Percentiles rank a stretch among this genome's conserved stretches.
These are phyloP conservation scores for Prosopis cineraria DNA, from an alignment of 306 rosid species.

Conservation along the genomic window DNA sequence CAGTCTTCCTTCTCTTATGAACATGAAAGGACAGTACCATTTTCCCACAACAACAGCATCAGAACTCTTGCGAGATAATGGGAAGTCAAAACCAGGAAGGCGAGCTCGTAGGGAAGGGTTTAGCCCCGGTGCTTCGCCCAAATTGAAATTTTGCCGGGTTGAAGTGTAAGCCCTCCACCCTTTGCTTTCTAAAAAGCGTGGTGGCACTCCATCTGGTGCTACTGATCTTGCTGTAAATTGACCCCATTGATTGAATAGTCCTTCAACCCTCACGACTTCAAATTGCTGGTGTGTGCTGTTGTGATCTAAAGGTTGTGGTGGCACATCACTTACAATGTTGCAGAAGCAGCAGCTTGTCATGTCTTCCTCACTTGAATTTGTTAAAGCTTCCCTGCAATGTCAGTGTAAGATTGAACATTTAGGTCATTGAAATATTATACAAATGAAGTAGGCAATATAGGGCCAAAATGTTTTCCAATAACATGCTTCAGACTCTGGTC, in stretches of 20 bases:
- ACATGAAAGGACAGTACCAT: constrained; percentile 52
- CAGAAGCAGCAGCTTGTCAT: constrained; percentile 21
- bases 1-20: constrained; percentile 33
- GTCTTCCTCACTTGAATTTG: constrained; percentile 39
- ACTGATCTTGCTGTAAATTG: constrained; percentile 39
- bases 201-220: constrained; percentile 44
- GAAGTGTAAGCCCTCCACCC: constrained; percentile 26
- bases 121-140: constrained; percentile 42
- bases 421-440: not conserved
- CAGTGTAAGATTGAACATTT: not conserved
- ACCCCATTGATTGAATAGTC: not conserved
- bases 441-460: not conserved
- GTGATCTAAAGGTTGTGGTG: constrained; percentile 26
- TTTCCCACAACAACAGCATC: constrained; percentile 39
- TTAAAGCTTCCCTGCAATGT: constrained; percentile 35
- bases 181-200: not conserved
- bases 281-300: constrained; percentile 28
- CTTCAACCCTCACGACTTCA: constrained; percentile 10
- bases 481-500: not conserved
- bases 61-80: not conserved
- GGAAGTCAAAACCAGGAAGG: constrained; percentile 35
- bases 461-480: not conserved
- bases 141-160: constrained; percentile 1
- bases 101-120: constrained; percentile 23
- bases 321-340: constrained; percentile 1